A percentile compares a stretch with the other conserved stretches of the same genome.
These are phyloP conservation scores for Coemansia sp. DNA, from an alignment of 192 early-diverging fungal species.

Conservation along the genomic window DNA sequence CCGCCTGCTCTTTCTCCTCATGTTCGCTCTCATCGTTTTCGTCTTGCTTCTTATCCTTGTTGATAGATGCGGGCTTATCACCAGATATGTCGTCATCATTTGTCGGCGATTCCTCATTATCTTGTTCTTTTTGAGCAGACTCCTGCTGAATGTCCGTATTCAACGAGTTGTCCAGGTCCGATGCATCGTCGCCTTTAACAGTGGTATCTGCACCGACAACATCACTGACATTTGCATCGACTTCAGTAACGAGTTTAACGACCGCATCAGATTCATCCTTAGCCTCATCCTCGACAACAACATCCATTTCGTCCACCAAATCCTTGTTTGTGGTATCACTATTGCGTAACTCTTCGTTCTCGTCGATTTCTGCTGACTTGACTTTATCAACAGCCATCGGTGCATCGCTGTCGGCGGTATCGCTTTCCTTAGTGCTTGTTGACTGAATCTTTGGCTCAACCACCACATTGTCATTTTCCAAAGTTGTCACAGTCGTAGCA, in stretches of 20 bases:
- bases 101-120: background rate
- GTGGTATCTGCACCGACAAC: background rate
- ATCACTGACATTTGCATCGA: background rate
- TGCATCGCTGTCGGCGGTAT: background rate
- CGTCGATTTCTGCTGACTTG: background rate
- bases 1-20: constrained; percentile 2
- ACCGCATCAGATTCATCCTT: background rate
- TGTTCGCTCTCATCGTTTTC: background rate
- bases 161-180: background rate
- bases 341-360: background rate
- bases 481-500: background rate
- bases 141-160: background rate
- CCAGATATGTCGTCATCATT: background rate
- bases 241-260: background rate
- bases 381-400: background rate
- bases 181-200: background rate
- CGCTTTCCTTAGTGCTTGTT: too few relatives aligned
- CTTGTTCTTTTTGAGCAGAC: background rate
- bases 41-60: background rate
- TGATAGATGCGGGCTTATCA: background rate
- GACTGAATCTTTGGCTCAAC: too few relatives aligned
- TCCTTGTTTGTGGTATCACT: background rate
- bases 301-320: background rate
- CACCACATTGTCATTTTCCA: background rate
- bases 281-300: background rate